phyloP scores from a whole-genome alignment of 2,329 filamentous ascomycete genomes.

The Sporothrix euskadiensis region DNA sequence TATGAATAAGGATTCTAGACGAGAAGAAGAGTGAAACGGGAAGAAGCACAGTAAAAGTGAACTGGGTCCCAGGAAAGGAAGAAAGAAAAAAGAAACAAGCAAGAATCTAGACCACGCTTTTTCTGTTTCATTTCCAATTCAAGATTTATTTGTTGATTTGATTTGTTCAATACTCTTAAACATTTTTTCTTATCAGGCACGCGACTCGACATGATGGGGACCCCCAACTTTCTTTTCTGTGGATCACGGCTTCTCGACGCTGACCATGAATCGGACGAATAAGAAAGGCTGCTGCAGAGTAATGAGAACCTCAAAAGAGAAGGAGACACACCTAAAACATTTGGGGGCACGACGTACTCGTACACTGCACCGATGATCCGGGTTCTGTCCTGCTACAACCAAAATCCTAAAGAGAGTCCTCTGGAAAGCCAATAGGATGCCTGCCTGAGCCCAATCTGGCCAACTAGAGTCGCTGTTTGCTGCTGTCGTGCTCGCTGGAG shows the following conservation, averaged over 20 bases:
- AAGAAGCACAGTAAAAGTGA: neutral
- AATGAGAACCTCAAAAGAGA: neutral
- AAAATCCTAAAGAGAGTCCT: neutral
- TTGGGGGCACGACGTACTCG: neutral
- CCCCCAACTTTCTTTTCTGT: neutral
- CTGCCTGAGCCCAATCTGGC: neutral
- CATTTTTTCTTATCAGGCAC: too few species aligned
- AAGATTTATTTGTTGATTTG: neutral
- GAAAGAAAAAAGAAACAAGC: neutral
- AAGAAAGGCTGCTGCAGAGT: neutral
- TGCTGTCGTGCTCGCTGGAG: conserved; percentile 4
- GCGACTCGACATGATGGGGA: neutral
- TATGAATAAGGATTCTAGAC: neutral
- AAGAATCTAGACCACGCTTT: neutral
- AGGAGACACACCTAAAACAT: neutral
- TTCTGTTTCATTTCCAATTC: neutral
- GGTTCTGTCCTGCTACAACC: neutral
- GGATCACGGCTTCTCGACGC: neutral
- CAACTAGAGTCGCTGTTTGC: neutral
- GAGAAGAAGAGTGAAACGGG: neutral
- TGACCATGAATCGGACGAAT: neutral
- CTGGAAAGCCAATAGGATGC: neutral
- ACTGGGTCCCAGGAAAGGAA: neutral
- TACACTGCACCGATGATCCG: neutral
- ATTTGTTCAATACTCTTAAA: neutral